These are phyloP conservation scores for Boletus tomentosulus DNA, from an alignment of 768 basidiomycete genomes.

Conservation along the genomic window DNA sequence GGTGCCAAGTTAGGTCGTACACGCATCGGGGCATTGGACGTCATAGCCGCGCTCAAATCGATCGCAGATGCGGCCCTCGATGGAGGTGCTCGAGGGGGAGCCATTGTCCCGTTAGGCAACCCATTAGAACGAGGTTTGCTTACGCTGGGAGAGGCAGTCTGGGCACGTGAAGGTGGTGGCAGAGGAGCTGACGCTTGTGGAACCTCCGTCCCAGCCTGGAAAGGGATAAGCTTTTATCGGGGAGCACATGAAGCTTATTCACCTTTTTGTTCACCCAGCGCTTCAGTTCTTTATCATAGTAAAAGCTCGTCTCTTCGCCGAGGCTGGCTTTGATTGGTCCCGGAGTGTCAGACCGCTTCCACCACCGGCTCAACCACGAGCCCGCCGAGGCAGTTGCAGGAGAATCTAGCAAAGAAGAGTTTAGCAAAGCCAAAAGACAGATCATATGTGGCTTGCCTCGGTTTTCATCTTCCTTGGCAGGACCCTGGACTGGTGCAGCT, in stretches of 20 bases:
- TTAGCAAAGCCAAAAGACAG: background rate
- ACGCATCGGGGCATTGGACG: slow-evolving; percentile 49
- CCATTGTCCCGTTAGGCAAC: slow-evolving; percentile 16
- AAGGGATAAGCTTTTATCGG: background rate
- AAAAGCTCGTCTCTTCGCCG: slow-evolving; percentile 86
- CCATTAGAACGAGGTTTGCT: slow-evolving; percentile 35
- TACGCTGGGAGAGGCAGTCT: slow-evolving; percentile 77
- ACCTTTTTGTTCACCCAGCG: slow-evolving; percentile 97
- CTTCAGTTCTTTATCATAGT: slow-evolving; percentile 92
- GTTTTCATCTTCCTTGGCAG: slow-evolving; percentile 24
- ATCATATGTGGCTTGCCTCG: slow-evolving; percentile 23
- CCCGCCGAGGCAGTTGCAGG: slow-evolving; percentile 36
- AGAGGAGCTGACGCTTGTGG: slow-evolving; percentile 53
- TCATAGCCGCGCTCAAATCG: slow-evolving; percentile 52
- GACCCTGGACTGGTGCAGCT: slow-evolving; percentile 16
- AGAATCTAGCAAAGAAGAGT: background rate
- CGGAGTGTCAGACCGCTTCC: slow-evolving; percentile 61
- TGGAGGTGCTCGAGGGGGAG: slow-evolving; percentile 19
- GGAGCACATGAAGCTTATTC: slow-evolving; percentile 10
- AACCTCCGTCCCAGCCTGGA: slow-evolving; percentile 53
- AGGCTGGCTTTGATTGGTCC: slow-evolving; percentile 88
- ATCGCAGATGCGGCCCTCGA: slow-evolving; percentile 60
- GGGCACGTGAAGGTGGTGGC: slow-evolving; percentile 79
- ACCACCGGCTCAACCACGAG: slow-evolving; percentile 82
- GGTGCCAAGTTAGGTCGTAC: slow-evolving; percentile 66